These are phyloP conservation scores for Neurospora sp. DNA, from an alignment of 495 filamentous ascomycete genomes.

Conservation along the genomic window DNA sequence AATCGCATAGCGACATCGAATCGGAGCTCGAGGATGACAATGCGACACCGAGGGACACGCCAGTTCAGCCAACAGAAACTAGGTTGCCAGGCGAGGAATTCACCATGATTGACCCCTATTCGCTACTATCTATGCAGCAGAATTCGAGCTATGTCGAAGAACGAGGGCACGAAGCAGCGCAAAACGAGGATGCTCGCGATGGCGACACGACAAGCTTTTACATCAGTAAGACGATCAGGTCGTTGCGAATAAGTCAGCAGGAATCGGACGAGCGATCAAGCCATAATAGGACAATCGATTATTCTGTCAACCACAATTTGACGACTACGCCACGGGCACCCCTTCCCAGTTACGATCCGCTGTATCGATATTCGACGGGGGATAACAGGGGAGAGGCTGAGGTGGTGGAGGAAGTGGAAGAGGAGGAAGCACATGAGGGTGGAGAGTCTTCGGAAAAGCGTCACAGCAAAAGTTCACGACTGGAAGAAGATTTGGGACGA, in stretches of 20 bases:
- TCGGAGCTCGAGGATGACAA: conserved; percentile 6
- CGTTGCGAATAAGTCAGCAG: conserved; percentile 1
- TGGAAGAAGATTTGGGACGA: conserved; percentile 10
- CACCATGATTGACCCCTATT: conserved; percentile 38
- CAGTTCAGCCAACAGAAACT: conserved; percentile 24
- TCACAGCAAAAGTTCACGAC: background rate
- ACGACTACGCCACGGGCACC: background rate
- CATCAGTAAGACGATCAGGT: conserved; percentile 33
- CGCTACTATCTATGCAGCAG: conserved; percentile 32
- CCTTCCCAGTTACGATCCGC: background rate
- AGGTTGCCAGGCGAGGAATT: conserved; percentile 36
- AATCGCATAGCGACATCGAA: conserved; percentile 16
- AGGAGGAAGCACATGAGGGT: background rate
- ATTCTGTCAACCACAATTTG: background rate
- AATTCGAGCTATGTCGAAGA: conserved; percentile 22
- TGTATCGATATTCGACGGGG: background rate
- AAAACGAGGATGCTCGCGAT: conserved; percentile 29
- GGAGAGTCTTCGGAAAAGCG: background rate
- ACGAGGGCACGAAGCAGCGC: conserved; percentile 20
- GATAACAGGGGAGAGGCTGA: background rate
- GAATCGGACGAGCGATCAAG: background rate
- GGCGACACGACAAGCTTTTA: conserved; percentile 35
- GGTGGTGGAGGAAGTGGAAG: background rate
- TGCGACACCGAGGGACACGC: background rate
- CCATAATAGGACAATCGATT: background rate